Base-by-base conservation (phyloP, 148 eudicot species). In the Persicaria maculosa region DNA sequence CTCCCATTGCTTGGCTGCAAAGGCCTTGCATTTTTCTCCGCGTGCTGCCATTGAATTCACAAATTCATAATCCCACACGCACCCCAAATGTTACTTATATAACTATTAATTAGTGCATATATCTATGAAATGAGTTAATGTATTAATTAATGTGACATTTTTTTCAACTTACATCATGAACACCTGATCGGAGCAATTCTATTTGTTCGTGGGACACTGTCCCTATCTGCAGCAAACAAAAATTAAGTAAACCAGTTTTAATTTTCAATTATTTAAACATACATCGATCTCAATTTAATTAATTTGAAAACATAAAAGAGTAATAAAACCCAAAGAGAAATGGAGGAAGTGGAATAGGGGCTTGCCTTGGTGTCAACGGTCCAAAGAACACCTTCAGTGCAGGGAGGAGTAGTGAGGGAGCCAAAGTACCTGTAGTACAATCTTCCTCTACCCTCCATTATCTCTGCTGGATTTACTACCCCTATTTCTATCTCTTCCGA, bases 321-420 rank as follows among this genome's bases (percentile, higher is more conserved):
- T 31, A 31, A 31, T 31, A 31, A 31, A 31, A 31, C 40, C 40
- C 40, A 31, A 31, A 31, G 3, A 31, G 1, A 31, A 1, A 31
- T 31, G 40, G 40, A 31, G 40, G 40, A 31, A 31, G 40, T 31
- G 2, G 40, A 31, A 31, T n/a, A 31, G 11, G 40, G 40, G 40
- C 44, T 31, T 85, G 87, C 96, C 91, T 77, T 76, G 44, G 50
- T 74, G 48, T 77, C 79, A 59, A 91, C 68, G 9, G 86, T 84
- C 97, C 97, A 91, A 79, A 85, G 76, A 58, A 91, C 90, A 68
- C 91, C 91, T 86, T 91, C 91, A 4, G 91, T 89, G 65, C 97
- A 91, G 17, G 97, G 97, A 76, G 97, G 97, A 22, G 83, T 84
- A 44, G 93, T 91, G 74, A 91, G 93, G 36, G 93, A 89, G 20